A percentile compares a stretch with the other conserved stretches of the same genome.
Evolutionary conservation across 306 rosid genomes (phyloP).

Genomic region (Lathyrus tuberosus): DNA sequence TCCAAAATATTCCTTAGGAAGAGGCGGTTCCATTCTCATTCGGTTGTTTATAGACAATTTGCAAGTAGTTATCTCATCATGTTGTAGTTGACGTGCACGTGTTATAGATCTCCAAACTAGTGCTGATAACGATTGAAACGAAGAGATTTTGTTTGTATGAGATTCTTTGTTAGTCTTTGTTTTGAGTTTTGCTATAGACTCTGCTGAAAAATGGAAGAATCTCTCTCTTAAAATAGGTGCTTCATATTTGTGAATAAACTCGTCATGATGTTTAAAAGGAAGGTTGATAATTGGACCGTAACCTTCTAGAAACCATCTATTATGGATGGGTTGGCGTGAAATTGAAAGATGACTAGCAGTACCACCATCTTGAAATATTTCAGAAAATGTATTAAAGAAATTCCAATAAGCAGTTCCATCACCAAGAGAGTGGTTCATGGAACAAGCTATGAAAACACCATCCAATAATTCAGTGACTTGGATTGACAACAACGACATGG

Average conservation of each 20-base stretch:
- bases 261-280: conserved; percentile 50
- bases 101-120: too few species aligned
- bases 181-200: conserved; percentile 60
- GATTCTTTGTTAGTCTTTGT: conserved; percentile 50
- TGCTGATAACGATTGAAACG: conserved; percentile 64
- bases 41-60: conserved; percentile 46
- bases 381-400: conserved; percentile 63
- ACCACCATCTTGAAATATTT: conserved; percentile 36
- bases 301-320: conserved; percentile 60
- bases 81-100: conserved; percentile 11
- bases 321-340: conserved; percentile 46
- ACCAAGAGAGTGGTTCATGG: conserved; percentile 54
- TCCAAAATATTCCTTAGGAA: conserved; percentile 58
- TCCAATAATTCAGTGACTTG: conserved; percentile 62
- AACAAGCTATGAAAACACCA: conserved; percentile 70
- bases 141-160: conserved; percentile 38
- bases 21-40: conserved; percentile 52
- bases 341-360: neutral
- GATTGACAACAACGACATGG: conserved; percentile 51
- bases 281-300: conserved; percentile 44
- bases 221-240: conserved; percentile 37
- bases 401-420: conserved; percentile 73
- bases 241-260: conserved; percentile 51
- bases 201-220: conserved; percentile 59
- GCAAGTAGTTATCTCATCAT: conserved; percentile 42